These are phyloP conservation scores for Spirogloea muscicola DNA, from an alignment of 139 green algal species.

Conservation along the genomic window DNA sequence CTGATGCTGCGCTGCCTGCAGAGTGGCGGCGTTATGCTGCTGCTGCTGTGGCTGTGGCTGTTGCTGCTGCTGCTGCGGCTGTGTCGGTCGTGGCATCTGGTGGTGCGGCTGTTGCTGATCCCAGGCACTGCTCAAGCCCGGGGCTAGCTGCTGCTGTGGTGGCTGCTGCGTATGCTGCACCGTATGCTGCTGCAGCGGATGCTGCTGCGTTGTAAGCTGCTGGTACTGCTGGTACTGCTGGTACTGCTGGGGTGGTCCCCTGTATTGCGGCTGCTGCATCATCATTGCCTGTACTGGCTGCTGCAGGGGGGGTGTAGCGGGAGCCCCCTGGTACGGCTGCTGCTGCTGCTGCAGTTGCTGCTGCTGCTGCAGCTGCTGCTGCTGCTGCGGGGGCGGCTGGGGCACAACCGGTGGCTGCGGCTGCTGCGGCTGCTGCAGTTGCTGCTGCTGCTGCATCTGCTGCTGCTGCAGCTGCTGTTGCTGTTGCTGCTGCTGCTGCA, in stretches of 20 bases:
- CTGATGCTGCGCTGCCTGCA: not conserved
- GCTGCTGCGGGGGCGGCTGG: constrained; percentile 6
- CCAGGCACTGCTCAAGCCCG: too few species aligned
- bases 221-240: not conserved
- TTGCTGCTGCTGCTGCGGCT: not conserved
- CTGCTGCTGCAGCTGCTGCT: not conserved
- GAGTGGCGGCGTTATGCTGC: not conserved
- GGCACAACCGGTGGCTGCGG: constrained; percentile 9
- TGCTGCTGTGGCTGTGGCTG: not conserved
- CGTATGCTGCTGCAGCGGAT: not conserved
- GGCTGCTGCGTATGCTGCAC: not conserved
- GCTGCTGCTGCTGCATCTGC: constrained; percentile 20
- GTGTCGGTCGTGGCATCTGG: too few species aligned
- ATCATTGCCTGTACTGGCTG: too few species aligned
- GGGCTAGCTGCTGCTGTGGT: constrained; percentile 2
- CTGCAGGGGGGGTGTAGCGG: too few species aligned
- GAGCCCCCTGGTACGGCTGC: constrained; percentile 14
- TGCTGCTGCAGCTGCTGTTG: constrained; percentile 18
- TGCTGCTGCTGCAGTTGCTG: too few species aligned
- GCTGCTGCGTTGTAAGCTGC: not conserved
- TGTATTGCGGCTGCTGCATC: not conserved
- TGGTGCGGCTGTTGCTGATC: too few species aligned
- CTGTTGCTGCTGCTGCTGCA: constrained; percentile 8
- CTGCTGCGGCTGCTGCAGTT: constrained; percentile 9
- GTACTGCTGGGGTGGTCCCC: not conserved